A percentile compares a stretch with the other conserved stretches of the same genome.
phyloP scores from a whole-genome alignment of 2,329 filamentous ascomycete genomes.

The Emmonsia crescens region DNA sequence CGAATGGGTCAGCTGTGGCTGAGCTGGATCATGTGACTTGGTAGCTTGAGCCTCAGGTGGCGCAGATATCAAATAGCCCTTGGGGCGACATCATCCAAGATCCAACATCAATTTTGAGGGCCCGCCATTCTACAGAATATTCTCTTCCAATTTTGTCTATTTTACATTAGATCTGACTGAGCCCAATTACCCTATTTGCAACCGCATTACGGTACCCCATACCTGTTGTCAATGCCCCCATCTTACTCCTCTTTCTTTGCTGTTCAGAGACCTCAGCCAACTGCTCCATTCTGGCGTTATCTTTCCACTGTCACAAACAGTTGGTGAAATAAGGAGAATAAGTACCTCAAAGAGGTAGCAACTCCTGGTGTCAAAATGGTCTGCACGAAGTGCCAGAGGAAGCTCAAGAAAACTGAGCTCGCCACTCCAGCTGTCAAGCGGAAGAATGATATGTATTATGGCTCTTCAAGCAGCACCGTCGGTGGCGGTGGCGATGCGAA shows the following conservation, averaged over 20 bases:
- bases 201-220: background rate
- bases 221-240: background rate
- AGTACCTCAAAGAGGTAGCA: background rate
- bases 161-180: background rate
- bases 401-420: constrained; percentile 48
- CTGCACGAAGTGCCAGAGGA: constrained; percentile 54
- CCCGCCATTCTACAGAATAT: background rate
- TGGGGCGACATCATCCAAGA: background rate
- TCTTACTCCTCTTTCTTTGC: background rate
- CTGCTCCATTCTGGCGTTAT: background rate
- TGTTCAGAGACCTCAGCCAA: background rate
- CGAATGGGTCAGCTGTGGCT: too few species aligned
- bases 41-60: background rate
- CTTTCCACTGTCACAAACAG: background rate
- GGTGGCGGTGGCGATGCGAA: constrained; percentile 28
- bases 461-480: constrained; percentile 39
- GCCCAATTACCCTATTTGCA: background rate
- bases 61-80: background rate
- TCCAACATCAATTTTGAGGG: background rate
- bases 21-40: background rate
- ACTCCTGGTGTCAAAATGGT: constrained; percentile 41
- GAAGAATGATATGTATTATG: constrained; percentile 56
- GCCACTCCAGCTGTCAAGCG: constrained; percentile 56
- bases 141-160: background rate
- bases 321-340: background rate